Conservation (phyloP, 1,284 basidiomycete genomes). For the Heterobasidion parviporum region DNA sequence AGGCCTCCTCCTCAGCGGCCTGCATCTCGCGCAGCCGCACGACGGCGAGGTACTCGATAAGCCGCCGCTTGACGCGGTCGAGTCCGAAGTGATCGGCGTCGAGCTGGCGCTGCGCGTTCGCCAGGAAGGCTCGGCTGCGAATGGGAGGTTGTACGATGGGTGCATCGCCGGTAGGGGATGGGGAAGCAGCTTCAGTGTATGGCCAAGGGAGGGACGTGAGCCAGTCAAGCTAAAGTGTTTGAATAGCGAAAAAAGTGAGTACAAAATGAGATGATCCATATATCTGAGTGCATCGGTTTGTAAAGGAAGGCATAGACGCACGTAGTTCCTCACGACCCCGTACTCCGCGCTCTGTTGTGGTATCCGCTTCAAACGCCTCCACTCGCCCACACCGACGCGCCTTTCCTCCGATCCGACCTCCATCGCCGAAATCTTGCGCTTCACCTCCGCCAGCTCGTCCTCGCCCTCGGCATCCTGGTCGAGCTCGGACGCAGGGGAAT, state of each 20-base stretch:
- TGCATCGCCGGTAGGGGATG: conserved; percentile 7
- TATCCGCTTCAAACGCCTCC: conserved; percentile 66
- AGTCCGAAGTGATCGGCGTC: conserved; percentile 86
- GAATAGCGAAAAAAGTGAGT: too few relatives aligned
- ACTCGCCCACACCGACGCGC: conserved; percentile 79
- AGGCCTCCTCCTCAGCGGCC: conserved; percentile 4
- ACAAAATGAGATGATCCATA: background rate
- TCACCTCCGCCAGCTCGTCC: conserved; percentile 73
- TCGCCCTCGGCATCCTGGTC: conserved; percentile 74
- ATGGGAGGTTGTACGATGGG: conserved; percentile 19
- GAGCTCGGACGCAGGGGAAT: conserved; percentile 35
- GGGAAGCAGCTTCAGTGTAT: conserved; percentile 1
- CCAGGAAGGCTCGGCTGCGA: conserved; percentile 48
- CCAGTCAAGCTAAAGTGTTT: conserved; percentile 65
- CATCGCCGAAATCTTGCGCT: conserved; percentile 75
- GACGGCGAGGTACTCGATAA: conserved; percentile 87
- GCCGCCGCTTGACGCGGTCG: conserved; percentile 83
- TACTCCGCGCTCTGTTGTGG: conserved; percentile 73
- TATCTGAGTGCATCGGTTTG: background rate
- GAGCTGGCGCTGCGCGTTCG: conserved; percentile 63
- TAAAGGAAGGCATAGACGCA: conserved; percentile 25
- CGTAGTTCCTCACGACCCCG: conserved; percentile 71
- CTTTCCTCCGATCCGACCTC: conserved; percentile 68
- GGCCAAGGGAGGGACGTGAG: conserved; percentile 71
- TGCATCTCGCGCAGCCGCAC: conserved; percentile 56